Evolutionary conservation across 2,329 filamentous ascomycete species (phyloP).

Genomic region (Curvularia verruculosa): DNA sequence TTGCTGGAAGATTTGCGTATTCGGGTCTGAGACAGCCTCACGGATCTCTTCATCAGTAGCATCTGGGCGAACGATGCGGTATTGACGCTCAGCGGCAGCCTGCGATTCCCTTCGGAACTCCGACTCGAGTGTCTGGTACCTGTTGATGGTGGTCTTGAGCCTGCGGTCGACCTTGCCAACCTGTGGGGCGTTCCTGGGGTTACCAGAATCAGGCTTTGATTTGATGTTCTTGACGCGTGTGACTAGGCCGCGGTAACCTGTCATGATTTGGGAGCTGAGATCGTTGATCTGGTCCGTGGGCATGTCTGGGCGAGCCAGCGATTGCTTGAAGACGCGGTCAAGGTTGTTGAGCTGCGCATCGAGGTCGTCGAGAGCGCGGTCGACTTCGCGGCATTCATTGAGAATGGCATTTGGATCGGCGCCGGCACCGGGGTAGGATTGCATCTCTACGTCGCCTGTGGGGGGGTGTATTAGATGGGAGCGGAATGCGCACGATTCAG

Average conservation of each 20-base stretch:
- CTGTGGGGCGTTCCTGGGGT: constrained; percentile 76
- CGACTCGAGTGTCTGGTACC: constrained; percentile 80
- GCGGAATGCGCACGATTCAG: constrained; percentile 34
- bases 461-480: constrained; percentile 26
- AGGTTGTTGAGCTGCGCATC: constrained; percentile 75
- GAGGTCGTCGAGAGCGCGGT: constrained; percentile 75
- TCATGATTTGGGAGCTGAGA: constrained; percentile 80
- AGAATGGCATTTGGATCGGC: constrained; percentile 75
- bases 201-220: constrained; percentile 75
- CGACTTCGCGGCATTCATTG: constrained; percentile 83
- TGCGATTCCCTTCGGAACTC: constrained; percentile 80
- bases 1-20: constrained; percentile 85
- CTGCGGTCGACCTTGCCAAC: constrained; percentile 80
- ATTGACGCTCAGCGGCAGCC: constrained; percentile 86
- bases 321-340: constrained; percentile 70
- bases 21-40: constrained; percentile 74
- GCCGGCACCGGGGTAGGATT: constrained; percentile 56
- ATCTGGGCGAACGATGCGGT: constrained; percentile 84
- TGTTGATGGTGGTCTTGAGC: constrained; percentile 79
- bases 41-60: constrained; percentile 78
- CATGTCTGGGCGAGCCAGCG: constrained; percentile 76
- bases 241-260: constrained; percentile 77
- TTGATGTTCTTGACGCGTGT: constrained; percentile 83
- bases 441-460: constrained; percentile 70
- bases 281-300: constrained; percentile 73